phyloP scores from a whole-genome alignment of 192 early-diverging fungal genomes.

The Chytriomyces confervae region DNA sequence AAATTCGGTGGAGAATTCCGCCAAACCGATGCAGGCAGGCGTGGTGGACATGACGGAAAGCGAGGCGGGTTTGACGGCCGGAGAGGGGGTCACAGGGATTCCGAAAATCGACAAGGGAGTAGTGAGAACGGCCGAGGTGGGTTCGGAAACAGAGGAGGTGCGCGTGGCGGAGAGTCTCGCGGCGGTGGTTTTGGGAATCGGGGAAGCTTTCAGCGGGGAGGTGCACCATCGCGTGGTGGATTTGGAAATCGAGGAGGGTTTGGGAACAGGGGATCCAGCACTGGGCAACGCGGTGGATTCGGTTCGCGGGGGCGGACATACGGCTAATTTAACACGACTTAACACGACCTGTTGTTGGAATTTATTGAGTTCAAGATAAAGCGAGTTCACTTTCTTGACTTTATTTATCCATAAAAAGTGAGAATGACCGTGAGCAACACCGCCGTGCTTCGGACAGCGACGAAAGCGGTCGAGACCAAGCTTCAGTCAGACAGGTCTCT shows the following conservation, averaged over 20 bases:
- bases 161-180: background rate
- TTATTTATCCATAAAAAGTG: background rate
- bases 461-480: no score
- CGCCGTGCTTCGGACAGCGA: no score
- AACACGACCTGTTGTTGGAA: no score
- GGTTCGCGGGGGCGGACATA: no score
- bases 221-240: slow-evolving; percentile 6
- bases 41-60: background rate
- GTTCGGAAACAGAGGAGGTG: slow-evolving; percentile 16
- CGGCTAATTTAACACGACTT: no score
- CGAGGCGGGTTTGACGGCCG: background rate
- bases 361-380: no score
- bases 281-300: background rate
- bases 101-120: background rate
- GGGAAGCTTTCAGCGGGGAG: background rate
- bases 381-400: no score
- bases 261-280: background rate
- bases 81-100: background rate
- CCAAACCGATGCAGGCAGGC: background rate
- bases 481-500: no score
- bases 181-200: background rate
- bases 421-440: background rate
- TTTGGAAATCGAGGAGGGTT: slow-evolving; percentile 2
- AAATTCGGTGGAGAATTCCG: background rate
- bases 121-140: slow-evolving; percentile 3